Base-by-base conservation (phyloP, 257 asterid genomes). In the Hygrophila difformis region DNA sequence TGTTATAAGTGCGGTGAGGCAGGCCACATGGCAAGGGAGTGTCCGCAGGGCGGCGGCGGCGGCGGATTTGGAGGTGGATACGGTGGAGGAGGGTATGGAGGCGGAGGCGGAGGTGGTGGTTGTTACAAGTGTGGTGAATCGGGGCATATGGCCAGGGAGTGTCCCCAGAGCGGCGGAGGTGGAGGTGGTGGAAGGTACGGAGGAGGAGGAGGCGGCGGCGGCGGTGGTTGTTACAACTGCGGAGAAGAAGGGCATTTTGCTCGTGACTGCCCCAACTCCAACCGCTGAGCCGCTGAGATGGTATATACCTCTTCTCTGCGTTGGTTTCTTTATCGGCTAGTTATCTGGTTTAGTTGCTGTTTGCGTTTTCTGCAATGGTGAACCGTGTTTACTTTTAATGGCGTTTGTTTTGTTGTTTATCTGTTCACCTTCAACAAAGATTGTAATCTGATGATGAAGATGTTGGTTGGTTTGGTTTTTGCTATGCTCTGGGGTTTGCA, bases 191-290 rank as follows among this genome's bases (percentile, higher is more conserved):
- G 31, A 0, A 26, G 31, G 8, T 26, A 26, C 31, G 31, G 31
- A 0, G 63, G 70, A 3, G 72, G 67, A 12, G 76, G 72, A 1
- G 66, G 73, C 1, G 70, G 76, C 0, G 77, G 77, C 0, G 62
- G 76, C 0, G 72, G 77, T 0, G 67, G 66, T 1, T 67, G 79
- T 48, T 78, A 46, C 12, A 69, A 56, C 51, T 74, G 93, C 13
- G 78, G 81, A 0, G 87, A 69, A 18, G 83, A 69, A 0, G 86
- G 86, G 0, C 87, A 78, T 33, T 74, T 78, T 39, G 75, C 87
- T 13, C 79, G 87, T 3, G 87, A 78, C 8, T 78, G 87, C 59
- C 59, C 83, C 3, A 72, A 22, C 37, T 15, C 66, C 24, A 61
- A 34, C 36, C 76, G 80, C 37, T 71, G 49, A 65, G 18, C 47